These are phyloP conservation scores for Dryas alaskensis DNA, from an alignment of 306 rosid species.

Conservation along the genomic window DNA sequence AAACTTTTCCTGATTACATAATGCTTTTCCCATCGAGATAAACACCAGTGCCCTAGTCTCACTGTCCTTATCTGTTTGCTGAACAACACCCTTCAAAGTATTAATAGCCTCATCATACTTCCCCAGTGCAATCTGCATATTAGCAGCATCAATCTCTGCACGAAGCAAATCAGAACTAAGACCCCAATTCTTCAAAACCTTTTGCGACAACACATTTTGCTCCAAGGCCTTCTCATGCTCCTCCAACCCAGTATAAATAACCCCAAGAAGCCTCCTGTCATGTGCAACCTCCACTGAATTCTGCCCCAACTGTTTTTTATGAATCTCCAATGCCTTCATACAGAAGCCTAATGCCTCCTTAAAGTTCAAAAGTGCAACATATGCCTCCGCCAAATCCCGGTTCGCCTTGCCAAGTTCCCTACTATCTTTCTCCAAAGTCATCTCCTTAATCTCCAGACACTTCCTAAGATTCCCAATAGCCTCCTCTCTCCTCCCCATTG, in stretches of 20 bases:
- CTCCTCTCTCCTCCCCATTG: constrained; percentile 94
- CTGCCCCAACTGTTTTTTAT: constrained; percentile 54
- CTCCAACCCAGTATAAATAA: constrained; percentile 78
- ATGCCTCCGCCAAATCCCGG: constrained; percentile 78
- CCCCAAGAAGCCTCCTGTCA: constrained; percentile 77
- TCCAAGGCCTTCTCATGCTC: constrained; percentile 86
- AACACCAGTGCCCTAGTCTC: constrained; percentile 78
- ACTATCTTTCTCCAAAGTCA: constrained; percentile 67
- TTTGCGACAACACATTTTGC: constrained; percentile 73
- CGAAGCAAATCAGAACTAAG: constrained; percentile 66
- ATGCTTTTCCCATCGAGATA: constrained; percentile 78
- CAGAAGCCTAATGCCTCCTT: constrained; percentile 70
- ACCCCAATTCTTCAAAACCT: constrained; percentile 82
- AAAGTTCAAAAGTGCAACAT: constrained; percentile 67
- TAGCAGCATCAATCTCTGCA: constrained; percentile 81
- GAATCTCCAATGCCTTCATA: constrained; percentile 80
- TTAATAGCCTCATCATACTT: constrained; percentile 74
- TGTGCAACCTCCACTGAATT: constrained; percentile 84
- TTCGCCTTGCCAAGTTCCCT: constrained; percentile 66
- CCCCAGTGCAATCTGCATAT: constrained; percentile 85
- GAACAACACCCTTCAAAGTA: constrained; percentile 61
- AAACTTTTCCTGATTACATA: constrained; percentile 71
- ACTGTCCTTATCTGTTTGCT: constrained; percentile 61
- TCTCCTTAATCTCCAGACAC: constrained; percentile 85
- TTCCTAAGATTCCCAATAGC: constrained; percentile 68